Percentiles rank a stretch among this genome's conserved stretches.
Conservation (phyloP, 176 grass and related monocot species). For the Phragmites australis region DNA sequence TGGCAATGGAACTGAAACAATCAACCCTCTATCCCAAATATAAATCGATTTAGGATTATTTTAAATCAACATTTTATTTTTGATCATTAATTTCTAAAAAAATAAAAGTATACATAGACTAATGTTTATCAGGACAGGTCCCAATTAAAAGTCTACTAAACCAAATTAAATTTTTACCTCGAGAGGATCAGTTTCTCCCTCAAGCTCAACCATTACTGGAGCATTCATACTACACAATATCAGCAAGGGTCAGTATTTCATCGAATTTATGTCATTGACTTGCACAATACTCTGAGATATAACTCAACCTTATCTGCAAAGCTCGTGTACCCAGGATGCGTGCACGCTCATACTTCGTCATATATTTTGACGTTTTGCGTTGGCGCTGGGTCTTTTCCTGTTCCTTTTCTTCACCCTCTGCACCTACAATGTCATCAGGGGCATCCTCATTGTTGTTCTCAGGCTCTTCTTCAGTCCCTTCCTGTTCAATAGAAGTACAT, state of each 20-base stretch:
- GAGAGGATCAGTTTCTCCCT: slow-evolving; percentile 89
- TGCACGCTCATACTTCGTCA: slow-evolving; percentile 97
- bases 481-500: slow-evolving; percentile 43
- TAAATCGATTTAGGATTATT: no score
- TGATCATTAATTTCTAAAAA: no score
- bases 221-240: slow-evolving; percentile 84
- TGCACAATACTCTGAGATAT: background rate
- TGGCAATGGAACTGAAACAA: background rate
- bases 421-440: slow-evolving; percentile 55
- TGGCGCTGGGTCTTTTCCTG: slow-evolving; percentile 43
- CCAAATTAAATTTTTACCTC: slow-evolving; percentile 57
- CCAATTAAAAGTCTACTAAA: background rate
- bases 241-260: background rate
- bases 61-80: no score
- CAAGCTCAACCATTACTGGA: slow-evolving; percentile 94
- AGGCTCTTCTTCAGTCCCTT: slow-evolving; percentile 68
- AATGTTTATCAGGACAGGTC: background rate
- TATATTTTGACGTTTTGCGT: slow-evolving; percentile 85
- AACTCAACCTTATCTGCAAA: slow-evolving; percentile 78
- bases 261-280: background rate
- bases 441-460: slow-evolving; percentile 82
- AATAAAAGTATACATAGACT: background rate
- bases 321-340: slow-evolving; percentile 87
- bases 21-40: no score
- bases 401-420: slow-evolving; percentile 67